Evolutionary conservation across 306 rosid genomes (phyloP).

Genomic region (Inga laurina): DNA sequence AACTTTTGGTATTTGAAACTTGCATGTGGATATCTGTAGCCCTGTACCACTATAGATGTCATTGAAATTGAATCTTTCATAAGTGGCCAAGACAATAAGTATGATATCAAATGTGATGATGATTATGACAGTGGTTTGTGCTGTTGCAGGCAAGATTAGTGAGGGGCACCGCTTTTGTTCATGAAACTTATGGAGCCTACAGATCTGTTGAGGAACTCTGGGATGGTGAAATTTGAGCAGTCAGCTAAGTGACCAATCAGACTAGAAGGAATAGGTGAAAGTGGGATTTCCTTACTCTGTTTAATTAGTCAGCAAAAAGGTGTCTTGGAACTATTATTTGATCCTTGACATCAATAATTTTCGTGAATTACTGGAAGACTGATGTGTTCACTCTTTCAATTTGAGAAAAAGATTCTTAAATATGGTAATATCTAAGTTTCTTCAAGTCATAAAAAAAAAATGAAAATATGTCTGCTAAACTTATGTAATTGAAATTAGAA

Average conservation of each 20-base stretch:
- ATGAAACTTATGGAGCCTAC: slow-evolving; percentile 63
- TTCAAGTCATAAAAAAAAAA: not conserved
- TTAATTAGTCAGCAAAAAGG: not conserved
- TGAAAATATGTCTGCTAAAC: not conserved
- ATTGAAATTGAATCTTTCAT: not conserved
- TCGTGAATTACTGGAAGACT: not conserved
- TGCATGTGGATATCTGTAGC: not conserved
- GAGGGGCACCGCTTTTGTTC: slow-evolving; percentile 45
- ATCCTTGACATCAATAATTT: not conserved
- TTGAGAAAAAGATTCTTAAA: not conserved
- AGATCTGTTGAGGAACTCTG: slow-evolving; percentile 61
- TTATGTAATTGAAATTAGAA: not conserved
- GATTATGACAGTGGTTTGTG: slow-evolving; percentile 21
- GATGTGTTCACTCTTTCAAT: not conserved
- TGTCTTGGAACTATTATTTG: not conserved
- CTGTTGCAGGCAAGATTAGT: slow-evolving; percentile 66
- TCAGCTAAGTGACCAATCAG: not conserved
- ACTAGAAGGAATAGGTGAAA: slow-evolving; percentile 15
- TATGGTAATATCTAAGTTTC: not conserved
- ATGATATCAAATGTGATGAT: not conserved
- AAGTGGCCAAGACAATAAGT: not conserved
- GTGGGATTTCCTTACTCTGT: not conserved
- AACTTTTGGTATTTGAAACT: not conserved
- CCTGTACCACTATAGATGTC: not conserved
- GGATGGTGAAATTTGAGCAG: slow-evolving; percentile 79